These are phyloP conservation scores for Neurospora intermedia DNA, from an alignment of 495 filamentous ascomycete genomes.

Conservation along the genomic window DNA sequence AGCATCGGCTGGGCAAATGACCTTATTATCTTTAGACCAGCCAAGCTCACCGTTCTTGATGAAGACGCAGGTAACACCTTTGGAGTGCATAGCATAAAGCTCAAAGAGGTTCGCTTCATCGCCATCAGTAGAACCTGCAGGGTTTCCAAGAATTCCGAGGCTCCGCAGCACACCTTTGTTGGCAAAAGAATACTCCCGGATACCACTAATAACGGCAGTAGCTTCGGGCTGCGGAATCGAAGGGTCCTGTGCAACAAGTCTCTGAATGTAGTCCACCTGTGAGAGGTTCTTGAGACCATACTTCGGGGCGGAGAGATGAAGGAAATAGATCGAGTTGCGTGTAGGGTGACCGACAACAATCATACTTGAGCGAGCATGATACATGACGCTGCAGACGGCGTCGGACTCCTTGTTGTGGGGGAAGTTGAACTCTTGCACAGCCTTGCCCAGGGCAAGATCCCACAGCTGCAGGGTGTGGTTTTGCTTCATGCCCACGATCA, in stretches of 20 bases:
- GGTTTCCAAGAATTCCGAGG: constrained; percentile 67
- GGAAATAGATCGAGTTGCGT: constrained; percentile 92
- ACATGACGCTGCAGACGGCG: constrained; percentile 90
- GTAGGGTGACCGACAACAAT: constrained; percentile 93
- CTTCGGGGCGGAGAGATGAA: constrained; percentile 84
- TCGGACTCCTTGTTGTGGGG: constrained; percentile 96
- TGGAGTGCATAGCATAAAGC: constrained; percentile 94
- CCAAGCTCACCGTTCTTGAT: constrained; percentile 83
- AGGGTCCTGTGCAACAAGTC: constrained; percentile 59
- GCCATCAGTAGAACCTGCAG: constrained; percentile 39
- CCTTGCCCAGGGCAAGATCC: constrained; percentile 91
- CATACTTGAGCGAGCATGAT: constrained; percentile 81
- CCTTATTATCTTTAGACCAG: constrained; percentile 78
- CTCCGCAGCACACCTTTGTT: constrained; percentile 84
- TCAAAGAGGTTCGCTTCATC: constrained; percentile 66
- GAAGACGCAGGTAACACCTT: constrained; percentile 76
- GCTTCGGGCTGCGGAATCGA: constrained; percentile 74
- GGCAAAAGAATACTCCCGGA: constrained; percentile 85
- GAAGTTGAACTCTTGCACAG: constrained; percentile 92
- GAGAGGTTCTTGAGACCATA: constrained; percentile 72
- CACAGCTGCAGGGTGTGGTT: constrained; percentile 98
- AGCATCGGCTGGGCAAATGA: constrained; percentile 64
- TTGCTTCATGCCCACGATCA: constrained; percentile 96
- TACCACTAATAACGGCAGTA: constrained; percentile 90
- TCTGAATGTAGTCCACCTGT: constrained; percentile 76